Percentiles rank a stretch among this genome's conserved stretches.
Conservation (phyloP, 2,329 filamentous ascomycete species). For the Trichoderma sp. region DNA sequence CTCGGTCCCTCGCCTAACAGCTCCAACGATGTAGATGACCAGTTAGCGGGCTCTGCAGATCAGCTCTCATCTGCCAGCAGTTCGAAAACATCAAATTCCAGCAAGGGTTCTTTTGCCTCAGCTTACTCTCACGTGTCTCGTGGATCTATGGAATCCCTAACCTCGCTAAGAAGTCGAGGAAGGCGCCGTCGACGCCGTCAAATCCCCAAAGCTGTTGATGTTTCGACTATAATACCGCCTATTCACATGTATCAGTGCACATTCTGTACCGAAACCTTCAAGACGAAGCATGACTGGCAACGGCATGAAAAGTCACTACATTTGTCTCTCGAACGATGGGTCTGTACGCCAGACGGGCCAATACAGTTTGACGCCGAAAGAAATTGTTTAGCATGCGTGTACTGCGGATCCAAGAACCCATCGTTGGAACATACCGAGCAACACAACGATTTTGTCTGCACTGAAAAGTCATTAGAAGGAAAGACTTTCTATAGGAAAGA, state of each 20-base stretch:
- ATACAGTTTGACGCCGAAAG: conserved; percentile 35
- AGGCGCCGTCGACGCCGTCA: conserved; percentile 15
- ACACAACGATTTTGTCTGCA: conserved; percentile 48
- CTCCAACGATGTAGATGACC: neutral
- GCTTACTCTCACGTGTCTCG: conserved; percentile 2
- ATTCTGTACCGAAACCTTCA: conserved; percentile 50
- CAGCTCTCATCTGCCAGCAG: conserved; percentile 6
- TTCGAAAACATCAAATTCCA: conserved; percentile 4
- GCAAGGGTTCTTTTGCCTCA: neutral
- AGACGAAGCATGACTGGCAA: conserved; percentile 49
- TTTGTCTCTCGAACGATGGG: conserved; percentile 50
- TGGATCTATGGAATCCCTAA: neutral
- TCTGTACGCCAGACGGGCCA: conserved; percentile 43
- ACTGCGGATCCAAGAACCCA: conserved; percentile 40
- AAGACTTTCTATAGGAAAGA: conserved; percentile 48
- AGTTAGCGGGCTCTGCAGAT: neutral
- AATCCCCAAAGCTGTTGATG: neutral
- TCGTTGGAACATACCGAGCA: conserved; percentile 36
- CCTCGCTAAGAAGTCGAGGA: neutral
- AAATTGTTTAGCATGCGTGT: conserved; percentile 41
- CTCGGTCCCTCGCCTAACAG: neutral
- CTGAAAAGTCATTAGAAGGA: conserved; percentile 49
- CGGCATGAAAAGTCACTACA: conserved; percentile 54
- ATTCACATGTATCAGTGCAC: conserved; percentile 44
- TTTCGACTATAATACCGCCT: neutral